Base-by-base conservation (phyloP, 2,329 filamentous ascomycete genomes). In the Xylaria sp. region DNA sequence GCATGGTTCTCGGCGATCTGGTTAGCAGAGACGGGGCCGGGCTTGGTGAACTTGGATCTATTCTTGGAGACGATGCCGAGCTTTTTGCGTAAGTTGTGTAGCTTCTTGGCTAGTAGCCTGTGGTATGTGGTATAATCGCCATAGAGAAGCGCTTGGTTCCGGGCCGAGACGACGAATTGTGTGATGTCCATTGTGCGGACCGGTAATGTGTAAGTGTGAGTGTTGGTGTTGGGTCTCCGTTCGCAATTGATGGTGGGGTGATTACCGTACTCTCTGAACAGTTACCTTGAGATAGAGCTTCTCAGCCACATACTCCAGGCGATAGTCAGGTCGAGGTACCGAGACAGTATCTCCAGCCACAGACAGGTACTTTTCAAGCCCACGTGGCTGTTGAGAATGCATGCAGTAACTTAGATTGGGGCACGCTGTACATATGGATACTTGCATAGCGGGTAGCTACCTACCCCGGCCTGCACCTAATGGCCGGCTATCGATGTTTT, bases 51-150 rank as follows among this genome's bases (percentile, higher is more conserved):
- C 81, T 97, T 98, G 71, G 90, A 90, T 69, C 92, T 90, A 79
- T 92, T 94, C 78, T 88, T 90, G 50, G 92, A 96, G 55, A 90
- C 87, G 72, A 93, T 89, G 51, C 90, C 91, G 58, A 98, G 85
- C 80, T 92, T 94, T 83, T 90, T 94, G 75, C 93, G 90, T 70
- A 91, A 84, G 73, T 90, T 92, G 75, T 92, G 89, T 62, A 99
- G 84, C 73, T 92, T 89, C 75, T 92, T 91, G 67, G 90, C 88
- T 53, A 96, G 84, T 75, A 92, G 91, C 51, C 83, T 82, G 72
- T 93, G 90, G 77, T 98, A 98, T 60, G 89, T 89, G 73, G 87
- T 87, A 80, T 97, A 94, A 79, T 97, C 93, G 70, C 93, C 94
- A 68, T 95, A 89, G 31, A 96, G 86, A 54, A 97, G 89, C 38